Evolutionary conservation across 208 protist genomes (phyloP), one percentile per base, ranked within the genome.

Genomic region (Leishmania major): DNA sequence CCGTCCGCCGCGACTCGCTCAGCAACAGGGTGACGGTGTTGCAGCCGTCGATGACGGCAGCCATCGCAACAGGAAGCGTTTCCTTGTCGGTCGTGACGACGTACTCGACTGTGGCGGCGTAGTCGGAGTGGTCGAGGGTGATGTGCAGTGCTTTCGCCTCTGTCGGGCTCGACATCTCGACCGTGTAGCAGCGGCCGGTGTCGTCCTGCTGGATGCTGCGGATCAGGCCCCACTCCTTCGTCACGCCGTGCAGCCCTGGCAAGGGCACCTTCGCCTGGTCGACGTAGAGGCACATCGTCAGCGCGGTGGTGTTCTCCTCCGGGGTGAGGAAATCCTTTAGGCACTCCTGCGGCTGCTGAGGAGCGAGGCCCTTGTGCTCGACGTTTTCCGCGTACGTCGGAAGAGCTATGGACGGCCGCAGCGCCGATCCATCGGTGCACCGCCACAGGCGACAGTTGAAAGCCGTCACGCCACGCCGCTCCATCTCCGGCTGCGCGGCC

Each of bases 361-460:
- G 31, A 40, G 55, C 15, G 4, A 59, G 28, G 0, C 35, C n/a
- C 1, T 17, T 28, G 5, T 70, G 40, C 40, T 64, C 40, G 5
- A 83, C 13, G 31, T 77, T 86, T 66, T 91, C 86, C 1, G 31
- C 73, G 66, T 86, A 78, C 37, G 89, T 92, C 17, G 83, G 84
- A 43, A 94, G 60, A 60, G 89, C 70, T 31, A 82, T 76, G 43
- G 79, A 78, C 10, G 88, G 83, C 74, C 83, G 86, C 64, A 91
- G 57, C 74, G 62, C 49, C 37, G 86, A 45, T 2, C 19, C 74
- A 74, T 84, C 84, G 53, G 43, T 72, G 67, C 80, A 90, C 19
- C 80, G 81, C 91, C 93, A 96, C 49, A 95, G 59, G 25, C 91
- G 91, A 55, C 85, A 90, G 60, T 79, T 86, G 6, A 40, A 72